phyloP scores from a whole-genome alignment of 1,284 basidiomycete genomes.

The Ustilago esculenta region DNA sequence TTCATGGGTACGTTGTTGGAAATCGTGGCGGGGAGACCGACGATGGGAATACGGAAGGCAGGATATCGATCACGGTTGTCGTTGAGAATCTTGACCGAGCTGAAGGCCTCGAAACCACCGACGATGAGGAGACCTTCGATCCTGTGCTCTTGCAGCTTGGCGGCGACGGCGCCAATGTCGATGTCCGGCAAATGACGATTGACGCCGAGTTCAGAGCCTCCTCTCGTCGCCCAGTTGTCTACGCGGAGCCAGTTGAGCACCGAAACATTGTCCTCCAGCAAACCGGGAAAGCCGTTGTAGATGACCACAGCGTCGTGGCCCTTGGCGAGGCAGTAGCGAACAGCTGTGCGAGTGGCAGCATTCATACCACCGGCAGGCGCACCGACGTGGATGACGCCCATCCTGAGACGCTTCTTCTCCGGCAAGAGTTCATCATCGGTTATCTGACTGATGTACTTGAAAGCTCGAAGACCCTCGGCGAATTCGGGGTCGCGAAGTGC shows the following conservation, averaged over 20 bases:
- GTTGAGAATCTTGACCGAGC: slow-evolving; percentile 80
- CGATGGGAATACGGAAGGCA: slow-evolving; percentile 75
- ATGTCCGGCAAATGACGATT: slow-evolving; percentile 86
- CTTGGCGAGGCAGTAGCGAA: slow-evolving; percentile 88
- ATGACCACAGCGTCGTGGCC: slow-evolving; percentile 91
- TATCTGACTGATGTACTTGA: slow-evolving; percentile 70
- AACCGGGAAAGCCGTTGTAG: slow-evolving; percentile 93
- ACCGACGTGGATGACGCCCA: slow-evolving; percentile 93
- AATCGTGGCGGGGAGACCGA: slow-evolving; percentile 77
- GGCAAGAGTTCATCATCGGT: slow-evolving; percentile 75
- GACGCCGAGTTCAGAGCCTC: slow-evolving; percentile 97
- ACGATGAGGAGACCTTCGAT: slow-evolving; percentile 87
- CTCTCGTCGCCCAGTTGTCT: slow-evolving; percentile 93
- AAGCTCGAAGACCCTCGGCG: slow-evolving; percentile 83
- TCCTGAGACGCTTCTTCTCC: slow-evolving; percentile 72
- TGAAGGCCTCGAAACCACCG: slow-evolving; percentile 96
- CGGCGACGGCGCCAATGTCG: slow-evolving; percentile 82
- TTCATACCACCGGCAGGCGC: slow-evolving; percentile 99
- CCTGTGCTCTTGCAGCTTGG: slow-evolving; percentile 86
- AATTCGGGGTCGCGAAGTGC: slow-evolving; percentile 91
- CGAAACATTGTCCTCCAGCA: slow-evolving; percentile 86
- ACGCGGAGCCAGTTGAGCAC: slow-evolving; percentile 96
- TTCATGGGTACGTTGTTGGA: slow-evolving; percentile 98
- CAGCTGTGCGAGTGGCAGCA: slow-evolving; percentile 91
- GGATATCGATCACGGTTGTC: slow-evolving; percentile 83